Conservation (phyloP, 768 basidiomycete genomes). For the Tephrocybe sp. region DNA sequence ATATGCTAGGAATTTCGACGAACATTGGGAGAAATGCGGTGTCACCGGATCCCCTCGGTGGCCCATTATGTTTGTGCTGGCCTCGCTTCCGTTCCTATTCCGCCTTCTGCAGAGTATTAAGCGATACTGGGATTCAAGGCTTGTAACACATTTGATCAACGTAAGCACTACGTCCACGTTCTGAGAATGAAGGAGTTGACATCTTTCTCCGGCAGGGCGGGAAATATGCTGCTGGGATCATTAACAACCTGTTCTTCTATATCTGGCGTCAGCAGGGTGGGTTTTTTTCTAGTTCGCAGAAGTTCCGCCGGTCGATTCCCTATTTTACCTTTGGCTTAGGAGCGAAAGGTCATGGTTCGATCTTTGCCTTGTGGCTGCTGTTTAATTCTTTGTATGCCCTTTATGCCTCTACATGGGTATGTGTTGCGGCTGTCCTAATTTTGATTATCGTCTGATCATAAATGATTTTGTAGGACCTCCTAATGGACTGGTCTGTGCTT, state of each 20-base stretch:
- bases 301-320: neutral
- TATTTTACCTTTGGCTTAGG: slow-evolving; percentile 16
- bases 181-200: slow-evolving; percentile 1
- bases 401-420: slow-evolving; percentile 80
- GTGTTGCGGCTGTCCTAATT: slow-evolving; percentile 16
- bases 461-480: slow-evolving; percentile 54
- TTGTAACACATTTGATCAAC: slow-evolving; percentile 83
- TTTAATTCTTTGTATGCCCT: slow-evolving; percentile 57
- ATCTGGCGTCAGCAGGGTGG: slow-evolving; percentile 72
- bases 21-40: slow-evolving; percentile 47
- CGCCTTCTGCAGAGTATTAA: slow-evolving; percentile 86
- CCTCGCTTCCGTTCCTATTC: slow-evolving; percentile 63
- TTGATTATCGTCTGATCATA: neutral
- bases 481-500: slow-evolving; percentile 92
- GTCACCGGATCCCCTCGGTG: slow-evolving; percentile 44
- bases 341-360: slow-evolving; percentile 30
- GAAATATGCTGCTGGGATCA: slow-evolving; percentile 72
- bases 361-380: slow-evolving; percentile 70
- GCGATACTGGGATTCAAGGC: slow-evolving; percentile 78
- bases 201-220: slow-evolving; percentile 55
- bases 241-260: slow-evolving; percentile 66
- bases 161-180: slow-evolving; percentile 34
- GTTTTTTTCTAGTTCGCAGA: no score
- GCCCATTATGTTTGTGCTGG: slow-evolving; percentile 59
- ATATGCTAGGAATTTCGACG: slow-evolving; percentile 55